These are phyloP conservation scores for Fusarium coicis DNA, from an alignment of 2,329 filamentous ascomycete genomes.

Conservation along the genomic window DNA sequence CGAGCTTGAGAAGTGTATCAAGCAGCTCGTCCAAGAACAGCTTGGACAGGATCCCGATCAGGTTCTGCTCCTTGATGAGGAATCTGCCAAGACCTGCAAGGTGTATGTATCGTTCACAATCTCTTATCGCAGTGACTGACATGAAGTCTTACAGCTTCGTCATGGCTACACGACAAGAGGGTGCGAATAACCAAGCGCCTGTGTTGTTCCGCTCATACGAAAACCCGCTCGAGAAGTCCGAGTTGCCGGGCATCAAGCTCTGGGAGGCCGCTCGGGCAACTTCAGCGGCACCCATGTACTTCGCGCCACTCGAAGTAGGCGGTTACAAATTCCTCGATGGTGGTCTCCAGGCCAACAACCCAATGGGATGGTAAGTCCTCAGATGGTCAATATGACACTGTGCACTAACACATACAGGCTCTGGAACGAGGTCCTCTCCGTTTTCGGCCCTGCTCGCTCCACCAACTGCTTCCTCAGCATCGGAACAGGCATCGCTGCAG, in stretches of 20 bases:
- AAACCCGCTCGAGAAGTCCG: background rate
- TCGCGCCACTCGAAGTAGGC: background rate
- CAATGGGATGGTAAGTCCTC: background rate
- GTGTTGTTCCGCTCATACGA: background rate
- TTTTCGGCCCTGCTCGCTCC: background rate
- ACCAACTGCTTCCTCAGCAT: background rate
- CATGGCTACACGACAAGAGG: background rate
- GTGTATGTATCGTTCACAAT: background rate
- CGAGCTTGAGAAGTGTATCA: background rate
- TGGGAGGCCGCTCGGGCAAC: background rate
- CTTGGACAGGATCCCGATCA: background rate
- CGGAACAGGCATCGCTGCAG: background rate
- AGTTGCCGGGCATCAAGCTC: background rate
- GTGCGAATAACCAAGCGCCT: background rate
- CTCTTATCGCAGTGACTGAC: background rate
- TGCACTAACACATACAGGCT: background rate
- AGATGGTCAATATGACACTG: rapidly evolving
- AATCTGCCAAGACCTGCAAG: background rate
- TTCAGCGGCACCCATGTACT: background rate
- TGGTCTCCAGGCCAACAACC: background rate
- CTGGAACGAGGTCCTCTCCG: background rate
- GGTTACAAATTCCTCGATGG: background rate
- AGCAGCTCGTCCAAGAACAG: background rate
- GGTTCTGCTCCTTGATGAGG: background rate
- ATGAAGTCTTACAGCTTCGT: background rate